These are phyloP conservation scores for Pulveroboletus sp. DNA, from an alignment of 1,284 basidiomycete genomes.

Conservation along the genomic window DNA sequence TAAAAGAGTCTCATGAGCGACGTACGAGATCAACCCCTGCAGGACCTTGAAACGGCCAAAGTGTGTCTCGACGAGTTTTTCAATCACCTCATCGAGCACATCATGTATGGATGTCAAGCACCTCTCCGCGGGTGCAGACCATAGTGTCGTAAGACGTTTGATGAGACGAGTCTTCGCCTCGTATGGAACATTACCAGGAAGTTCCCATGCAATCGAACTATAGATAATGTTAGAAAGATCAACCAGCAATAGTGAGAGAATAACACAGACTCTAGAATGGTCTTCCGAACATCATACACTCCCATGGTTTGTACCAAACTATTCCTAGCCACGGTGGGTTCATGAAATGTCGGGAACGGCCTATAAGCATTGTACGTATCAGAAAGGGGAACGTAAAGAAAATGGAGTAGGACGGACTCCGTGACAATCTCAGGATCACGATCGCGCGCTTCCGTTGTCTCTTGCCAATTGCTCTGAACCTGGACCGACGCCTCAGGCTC, in stretches of 20 bases:
- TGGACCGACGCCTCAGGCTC: conserved; percentile 24
- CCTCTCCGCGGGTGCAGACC: conserved; percentile 37
- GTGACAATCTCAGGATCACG: conserved; percentile 18
- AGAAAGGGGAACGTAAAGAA: not conserved
- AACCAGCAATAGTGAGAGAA: not conserved
- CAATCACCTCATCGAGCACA: conserved; percentile 20
- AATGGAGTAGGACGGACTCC: conserved; percentile 19
- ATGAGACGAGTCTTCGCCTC: conserved; percentile 46
- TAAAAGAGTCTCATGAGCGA: not conserved
- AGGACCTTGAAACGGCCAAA: conserved; percentile 34
- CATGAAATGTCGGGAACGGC: not conserved
- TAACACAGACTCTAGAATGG: conserved; percentile 31
- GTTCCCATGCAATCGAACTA: conserved; percentile 50
- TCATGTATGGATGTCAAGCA: conserved; percentile 39
- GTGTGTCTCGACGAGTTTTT: conserved; percentile 25
- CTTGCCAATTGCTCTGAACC: not conserved
- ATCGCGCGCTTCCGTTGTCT: not conserved
- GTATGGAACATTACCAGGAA: conserved; percentile 48
- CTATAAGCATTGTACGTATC: not conserved
- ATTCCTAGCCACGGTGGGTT: conserved; percentile 21
- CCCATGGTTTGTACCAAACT: conserved; percentile 16
- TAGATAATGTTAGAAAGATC: not conserved
- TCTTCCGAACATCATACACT: conserved; percentile 31
- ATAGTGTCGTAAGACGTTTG: conserved; percentile 36
- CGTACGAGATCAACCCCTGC: conserved; percentile 30